phyloP scores from a whole-genome alignment of 1,284 basidiomycete genomes.

The Caloboletus firmus region DNA sequence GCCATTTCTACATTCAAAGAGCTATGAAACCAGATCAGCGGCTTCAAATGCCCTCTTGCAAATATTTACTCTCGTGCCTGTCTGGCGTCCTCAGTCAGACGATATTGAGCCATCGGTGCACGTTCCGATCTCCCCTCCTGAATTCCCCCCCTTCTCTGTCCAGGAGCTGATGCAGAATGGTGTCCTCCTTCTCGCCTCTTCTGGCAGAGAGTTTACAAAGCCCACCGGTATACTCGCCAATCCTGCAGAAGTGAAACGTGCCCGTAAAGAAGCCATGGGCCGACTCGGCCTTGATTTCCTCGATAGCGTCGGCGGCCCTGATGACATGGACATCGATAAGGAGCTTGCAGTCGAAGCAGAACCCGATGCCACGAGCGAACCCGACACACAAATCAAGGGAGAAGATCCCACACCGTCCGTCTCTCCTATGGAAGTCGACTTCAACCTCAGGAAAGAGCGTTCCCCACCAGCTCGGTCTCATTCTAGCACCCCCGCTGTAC shows the following conservation, averaged over 20 bases:
- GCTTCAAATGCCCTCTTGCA: constrained; percentile 84
- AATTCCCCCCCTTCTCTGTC: constrained; percentile 73
- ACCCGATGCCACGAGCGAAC: constrained; percentile 47
- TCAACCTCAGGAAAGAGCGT: constrained; percentile 33
- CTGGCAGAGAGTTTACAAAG: constrained; percentile 82
- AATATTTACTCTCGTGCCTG: constrained; percentile 80
- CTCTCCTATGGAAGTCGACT: constrained; percentile 41
- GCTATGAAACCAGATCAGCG: constrained; percentile 82
- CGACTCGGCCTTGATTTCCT: constrained; percentile 82
- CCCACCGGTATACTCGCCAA: constrained; percentile 68
- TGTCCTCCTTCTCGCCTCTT: constrained; percentile 79
- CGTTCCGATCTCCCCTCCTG: constrained; percentile 42
- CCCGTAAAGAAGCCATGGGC: constrained; percentile 79
- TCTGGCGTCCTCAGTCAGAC: constrained; percentile 66
- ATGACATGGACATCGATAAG: constrained; percentile 80
- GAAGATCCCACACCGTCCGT: constrained; percentile 37
- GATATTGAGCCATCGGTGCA: constrained; percentile 22
- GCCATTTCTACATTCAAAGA: constrained; percentile 85
- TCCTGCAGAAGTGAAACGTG: constrained; percentile 73
- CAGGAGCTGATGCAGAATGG: constrained; percentile 73
- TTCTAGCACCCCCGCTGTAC: constrained; percentile 58
- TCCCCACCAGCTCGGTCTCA: constrained; percentile 32
- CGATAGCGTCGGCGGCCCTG: constrained; percentile 61
- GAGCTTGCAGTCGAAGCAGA: constrained; percentile 67
- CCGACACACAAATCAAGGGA: constrained; percentile 38